Conservation (phyloP, 306 rosid species). For the Datisca glomerata region DNA sequence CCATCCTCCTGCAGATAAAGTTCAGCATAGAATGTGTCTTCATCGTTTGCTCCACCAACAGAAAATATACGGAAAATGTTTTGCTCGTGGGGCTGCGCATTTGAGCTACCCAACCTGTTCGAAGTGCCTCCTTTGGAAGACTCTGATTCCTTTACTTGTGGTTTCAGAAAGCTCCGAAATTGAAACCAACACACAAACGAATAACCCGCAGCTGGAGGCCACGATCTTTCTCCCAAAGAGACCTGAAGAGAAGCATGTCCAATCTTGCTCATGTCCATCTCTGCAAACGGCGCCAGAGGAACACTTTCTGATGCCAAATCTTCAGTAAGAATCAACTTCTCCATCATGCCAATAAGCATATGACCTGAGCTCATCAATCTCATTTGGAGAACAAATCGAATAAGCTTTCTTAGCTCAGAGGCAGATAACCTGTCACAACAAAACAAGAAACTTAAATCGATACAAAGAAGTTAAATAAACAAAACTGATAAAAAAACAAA, state of each 20-base stretch:
- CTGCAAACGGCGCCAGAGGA: constrained; percentile 87
- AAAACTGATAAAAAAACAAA: constrained; percentile 7
- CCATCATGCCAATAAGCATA: constrained; percentile 82
- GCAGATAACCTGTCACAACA: constrained; percentile 67
- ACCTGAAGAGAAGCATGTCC: constrained; percentile 99
- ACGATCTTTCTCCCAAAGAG: constrained; percentile 96
- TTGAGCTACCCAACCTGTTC: constrained; percentile 43
- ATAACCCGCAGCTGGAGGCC: constrained; percentile 99
- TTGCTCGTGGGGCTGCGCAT: constrained; percentile 39
- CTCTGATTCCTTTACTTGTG: constrained; percentile 60
- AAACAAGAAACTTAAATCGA: constrained; percentile 14
- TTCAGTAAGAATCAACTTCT: constrained; percentile 65
- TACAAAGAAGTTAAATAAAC: constrained; percentile 4
- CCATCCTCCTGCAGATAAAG: constrained; percentile 97
- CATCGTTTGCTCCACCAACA: constrained; percentile 78
- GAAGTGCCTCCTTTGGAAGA: constrained; percentile 48
- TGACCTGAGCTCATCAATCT: constrained; percentile 72
- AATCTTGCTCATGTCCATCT: constrained; percentile 87
- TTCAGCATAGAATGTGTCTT: constrained; percentile 65
- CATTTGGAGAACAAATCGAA: constrained; percentile 74
- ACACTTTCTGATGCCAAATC: constrained; percentile 67
- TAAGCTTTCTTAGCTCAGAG: constrained; percentile 67
- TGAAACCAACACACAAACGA: constrained; percentile 99
- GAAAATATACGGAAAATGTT: constrained; percentile 66
- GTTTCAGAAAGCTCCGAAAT: constrained; percentile 63